Conservation (phyloP, 805 yeast species). For the Yueomyces sp. region DNA sequence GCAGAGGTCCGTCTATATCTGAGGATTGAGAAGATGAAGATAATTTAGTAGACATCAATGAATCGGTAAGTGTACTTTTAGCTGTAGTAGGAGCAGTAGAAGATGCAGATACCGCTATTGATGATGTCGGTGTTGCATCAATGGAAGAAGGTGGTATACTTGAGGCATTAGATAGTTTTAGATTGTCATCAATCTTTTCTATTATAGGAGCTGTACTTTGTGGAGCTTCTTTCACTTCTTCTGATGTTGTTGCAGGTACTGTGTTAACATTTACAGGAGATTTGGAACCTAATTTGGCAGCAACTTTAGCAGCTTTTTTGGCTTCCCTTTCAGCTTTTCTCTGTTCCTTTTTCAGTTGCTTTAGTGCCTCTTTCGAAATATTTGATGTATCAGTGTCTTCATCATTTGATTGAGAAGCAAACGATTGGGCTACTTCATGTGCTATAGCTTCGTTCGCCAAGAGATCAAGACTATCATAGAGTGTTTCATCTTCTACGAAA, state of each 20-base stretch:
- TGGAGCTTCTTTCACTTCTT: background rate
- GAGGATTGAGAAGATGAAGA: conserved; percentile 1
- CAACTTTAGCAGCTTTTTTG: conserved; percentile 22
- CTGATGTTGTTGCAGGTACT: conserved; percentile 2
- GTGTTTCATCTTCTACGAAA: conserved; percentile 87
- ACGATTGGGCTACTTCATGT: conserved; percentile 33
- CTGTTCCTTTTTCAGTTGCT: conserved; percentile 22
- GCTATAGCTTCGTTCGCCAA: conserved; percentile 43
- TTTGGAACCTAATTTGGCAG: conserved; percentile 13
- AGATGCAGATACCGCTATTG: conserved; percentile 4
- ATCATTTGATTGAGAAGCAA: conserved; percentile 19
- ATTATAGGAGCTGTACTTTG: conserved; percentile 3
- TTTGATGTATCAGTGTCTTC: conserved; percentile 11
- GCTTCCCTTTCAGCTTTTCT: conserved; percentile 25
- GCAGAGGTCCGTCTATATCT: conserved; percentile 15
- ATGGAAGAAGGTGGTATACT: conserved; percentile 10
- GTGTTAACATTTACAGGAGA: conserved; percentile 1
- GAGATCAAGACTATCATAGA: conserved; percentile 72
- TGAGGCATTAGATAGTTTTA: background rate
- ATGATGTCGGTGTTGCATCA: conserved; percentile 1
- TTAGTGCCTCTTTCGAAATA: conserved; percentile 9
- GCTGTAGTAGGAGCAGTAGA: conserved; percentile 8
- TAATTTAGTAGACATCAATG: conserved; percentile 1
- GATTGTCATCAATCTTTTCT: background rate
- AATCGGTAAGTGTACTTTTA: conserved; percentile 5